Evolutionary conservation across 2,329 filamentous ascomycete genomes (phyloP).

Genomic region (Xylariaceae sp.): DNA sequence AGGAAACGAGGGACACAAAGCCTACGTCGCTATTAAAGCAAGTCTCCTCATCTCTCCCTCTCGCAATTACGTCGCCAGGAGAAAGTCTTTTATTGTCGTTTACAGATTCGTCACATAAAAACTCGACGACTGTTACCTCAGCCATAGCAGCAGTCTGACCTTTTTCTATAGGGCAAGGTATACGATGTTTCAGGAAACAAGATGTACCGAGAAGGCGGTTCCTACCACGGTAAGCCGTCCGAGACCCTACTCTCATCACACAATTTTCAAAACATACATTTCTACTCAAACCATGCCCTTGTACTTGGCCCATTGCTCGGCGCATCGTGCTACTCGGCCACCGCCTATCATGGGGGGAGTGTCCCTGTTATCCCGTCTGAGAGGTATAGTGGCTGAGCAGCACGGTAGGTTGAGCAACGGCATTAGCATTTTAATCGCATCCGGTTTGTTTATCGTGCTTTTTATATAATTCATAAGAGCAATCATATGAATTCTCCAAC

Average conservation of each 20-base stretch:
- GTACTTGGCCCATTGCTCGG: too few species aligned
- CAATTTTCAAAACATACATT: background rate
- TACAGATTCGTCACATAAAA: background rate
- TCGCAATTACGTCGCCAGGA: constrained; percentile 27
- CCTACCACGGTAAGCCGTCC: constrained; percentile 69
- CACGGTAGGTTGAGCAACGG: too few species aligned
- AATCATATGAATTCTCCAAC: background rate
- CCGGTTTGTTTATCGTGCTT: too few species aligned
- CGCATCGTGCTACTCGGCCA: too few species aligned
- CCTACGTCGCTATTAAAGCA: constrained; percentile 69
- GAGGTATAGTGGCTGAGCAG: too few species aligned
- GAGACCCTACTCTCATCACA: background rate
- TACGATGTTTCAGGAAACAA: constrained; percentile 93
- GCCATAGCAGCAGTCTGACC: background rate
- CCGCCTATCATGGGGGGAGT: too few species aligned
- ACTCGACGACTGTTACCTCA: background rate
- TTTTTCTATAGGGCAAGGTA: constrained; percentile 68
- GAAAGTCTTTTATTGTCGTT: constrained; percentile 21
- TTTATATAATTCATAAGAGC: background rate
- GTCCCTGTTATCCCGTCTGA: too few species aligned
- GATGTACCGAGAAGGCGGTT: constrained; percentile 75
- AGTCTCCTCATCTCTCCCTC: constrained; percentile 1
- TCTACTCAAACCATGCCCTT: background rate
- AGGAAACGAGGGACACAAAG: constrained; percentile 63
- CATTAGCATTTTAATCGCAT: too few species aligned